Base-by-base conservation (phyloP, 352 stramenopile species). In the Nothophytophthora sp. region DNA sequence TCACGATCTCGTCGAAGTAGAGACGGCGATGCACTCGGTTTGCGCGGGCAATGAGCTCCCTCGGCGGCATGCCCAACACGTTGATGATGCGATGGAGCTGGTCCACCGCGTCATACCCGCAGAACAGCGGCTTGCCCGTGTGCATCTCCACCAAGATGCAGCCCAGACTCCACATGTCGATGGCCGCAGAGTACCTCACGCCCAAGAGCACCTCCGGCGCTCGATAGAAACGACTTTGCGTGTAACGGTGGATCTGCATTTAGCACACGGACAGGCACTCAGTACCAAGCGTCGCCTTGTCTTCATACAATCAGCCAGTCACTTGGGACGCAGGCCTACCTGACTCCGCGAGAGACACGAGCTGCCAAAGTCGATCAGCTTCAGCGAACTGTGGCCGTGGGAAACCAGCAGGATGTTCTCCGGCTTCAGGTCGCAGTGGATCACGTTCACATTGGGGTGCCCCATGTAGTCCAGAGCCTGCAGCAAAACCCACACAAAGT, bases 361-460 rank as follows among this genome's bases (percentile, higher is more conserved):
- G 50, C 89, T 98, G 35, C 97, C 98, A 81, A 99, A 99, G 73
- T 99, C 98, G 63, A 99, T 99, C 4, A 99, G 77, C 74, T 99
- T 99, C 44, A 99, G 89, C 16, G 90, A 95, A 63, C 89, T 98
- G 35, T 96, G 92, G 19, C 95, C 97, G 3, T 91, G 89, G 48
- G 98, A 83, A 30, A 90, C 76, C 15, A 99, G 67, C 50, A 99
- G 58, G 51, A 99, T 99, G 68, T 99, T 99, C 71, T 99, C 97
- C 5, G 97, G 97, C 68, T 99, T 99, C 19, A 99, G 77, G 78
- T 99, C 97, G 70, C 96, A 99, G 71, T 99, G 97, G 46, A 99
- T 99, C 27, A 99, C 89, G 60, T 98, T 95, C 16, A 99, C 88
- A 42, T 95, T 87, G 0, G 83, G 80, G 24, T 93, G 75, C 12